These are phyloP conservation scores for Cercospora canescens DNA, from an alignment of 2,329 filamentous ascomycete genomes.

Conservation along the genomic window DNA sequence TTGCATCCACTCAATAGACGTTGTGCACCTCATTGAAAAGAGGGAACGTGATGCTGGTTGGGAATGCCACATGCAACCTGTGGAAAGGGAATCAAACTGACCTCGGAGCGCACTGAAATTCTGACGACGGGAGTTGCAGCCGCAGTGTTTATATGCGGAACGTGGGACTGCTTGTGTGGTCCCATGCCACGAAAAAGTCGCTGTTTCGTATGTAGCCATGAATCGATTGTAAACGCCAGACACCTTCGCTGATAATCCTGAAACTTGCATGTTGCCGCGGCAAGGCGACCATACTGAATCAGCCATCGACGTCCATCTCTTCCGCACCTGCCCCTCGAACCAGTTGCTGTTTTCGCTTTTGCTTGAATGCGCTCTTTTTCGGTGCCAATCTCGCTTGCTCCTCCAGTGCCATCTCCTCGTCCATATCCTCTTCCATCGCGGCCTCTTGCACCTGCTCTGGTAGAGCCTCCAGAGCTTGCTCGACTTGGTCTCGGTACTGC, in stretches of 20 bases:
- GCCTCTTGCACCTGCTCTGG: conserved; percentile 53
- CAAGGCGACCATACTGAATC: conserved; percentile 5
- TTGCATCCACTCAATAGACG: conserved; percentile 7
- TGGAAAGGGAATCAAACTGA: neutral
- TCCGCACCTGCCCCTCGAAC: conserved; percentile 44
- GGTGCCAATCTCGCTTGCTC: conserved; percentile 39
- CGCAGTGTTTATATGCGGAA: neutral
- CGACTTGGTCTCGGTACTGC: conserved; percentile 44
- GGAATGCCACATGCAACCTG: neutral
- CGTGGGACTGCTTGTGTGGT: neutral
- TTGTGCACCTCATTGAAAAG: conserved; percentile 7
- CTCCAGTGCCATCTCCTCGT: conserved; percentile 47
- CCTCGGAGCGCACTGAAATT: neutral
- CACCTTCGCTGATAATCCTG: conserved; percentile 10
- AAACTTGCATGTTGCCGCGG: neutral
- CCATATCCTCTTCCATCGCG: conserved; percentile 58
- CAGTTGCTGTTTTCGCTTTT: conserved; percentile 50
- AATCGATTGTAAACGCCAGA: conserved; percentile 5
- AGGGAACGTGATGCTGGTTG: conserved; percentile 8
- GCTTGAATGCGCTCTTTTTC: conserved; percentile 38
- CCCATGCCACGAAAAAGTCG: neutral
- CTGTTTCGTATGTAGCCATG: neutral
- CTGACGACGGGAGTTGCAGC: neutral
- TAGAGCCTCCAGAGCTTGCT: conserved; percentile 60
- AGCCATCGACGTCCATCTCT: conserved; percentile 44